Base-by-base conservation (phyloP, 2,329 filamentous ascomycete genomes). In the Mycosphaerella arachidis region DNA sequence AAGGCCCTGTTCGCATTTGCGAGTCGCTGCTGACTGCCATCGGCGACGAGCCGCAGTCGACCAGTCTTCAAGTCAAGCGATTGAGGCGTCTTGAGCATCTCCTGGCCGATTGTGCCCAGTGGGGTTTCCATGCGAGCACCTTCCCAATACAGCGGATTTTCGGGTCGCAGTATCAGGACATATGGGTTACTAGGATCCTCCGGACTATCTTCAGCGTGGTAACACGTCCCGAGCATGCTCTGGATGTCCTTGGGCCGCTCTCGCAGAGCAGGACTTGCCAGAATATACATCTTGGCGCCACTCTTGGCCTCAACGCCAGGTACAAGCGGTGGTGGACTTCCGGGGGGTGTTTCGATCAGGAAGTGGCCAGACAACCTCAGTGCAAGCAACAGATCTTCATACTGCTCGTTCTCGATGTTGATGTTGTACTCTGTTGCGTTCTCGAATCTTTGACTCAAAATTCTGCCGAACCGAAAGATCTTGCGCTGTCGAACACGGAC, bases 381-480 rank as follows among this genome's bases (percentile, higher is more conserved):
- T 27, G 90, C 85, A 66, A 95, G 90, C 65, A 92, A 89, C 30
- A 99, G 83, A 40, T 89, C 86, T 60, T 87, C 86, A 62, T 95
- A 81, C 62, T 84, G 83, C 33, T 90, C 86, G 8, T 84, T 81
- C 4, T 84, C 79, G 57, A 92, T 83, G 37, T 89, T 87, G 70
- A 97, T 89, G 73, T 90, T 96, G 75, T 94, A 96, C 74, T 99
- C 94, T 9, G 92, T 96, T 5, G 91, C 90, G 71, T 99, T 97
- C 74, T 99, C 94, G 70, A 99, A 99, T 60, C 93, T 87, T 71
- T 96, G 90, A 68, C 90, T 92, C 57, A 99, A 77, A 72, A 96
- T 91, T 66, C 92, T 86, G 18, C 91, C 94, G 76, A 97, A 97
- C 61, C 94, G 90, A 73, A 97, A 96, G 64, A 99, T 82, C 84